Evolutionary conservation across 371 early-diverging fungal genomes (phyloP), one percentile per base, ranked within the genome.

Genomic region (Mortierella sp.): DNA sequence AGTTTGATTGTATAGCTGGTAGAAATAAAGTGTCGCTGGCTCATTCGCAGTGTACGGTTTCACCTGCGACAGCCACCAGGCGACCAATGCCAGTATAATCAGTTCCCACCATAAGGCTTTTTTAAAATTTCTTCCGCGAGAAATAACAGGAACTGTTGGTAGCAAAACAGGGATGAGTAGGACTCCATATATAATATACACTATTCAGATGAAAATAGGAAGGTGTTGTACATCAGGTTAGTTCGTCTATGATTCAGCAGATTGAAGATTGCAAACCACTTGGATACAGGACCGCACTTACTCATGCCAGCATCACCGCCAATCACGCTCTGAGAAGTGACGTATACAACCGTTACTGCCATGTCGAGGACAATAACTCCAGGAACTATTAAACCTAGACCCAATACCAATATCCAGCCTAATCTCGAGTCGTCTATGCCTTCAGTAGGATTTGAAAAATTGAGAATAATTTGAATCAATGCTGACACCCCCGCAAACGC

Each of bases 111-210:
- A 5, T 33, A 75, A 36, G 2, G 69, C 72, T 9, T 10, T 47
- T 55, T 72, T 81, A 47, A 81, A 81, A 57, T 81, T 71, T 38
- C 82, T 36, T 57, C 63, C 82, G 1, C 76, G 69, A 32, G 82
- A 69, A 15, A 81, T 69, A 28, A 57, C 67, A 5, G 82, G 82
- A 6, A 81, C 22, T 0, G 69, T 45, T 10, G 64, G 69, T 28
- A 81, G 58, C 6, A 69, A 10, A 24, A 81, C 40, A 3, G 82
- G 82, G 21, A 81, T 76, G 63, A 72, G n/a, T 10, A 72, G 15
- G 1, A 69, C 0, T 0, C 82, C 82, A 65, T 81, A 81, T 8
- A 76, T 16, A 7, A 69, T 58, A 21, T 81, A 81, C 64, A 81
- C 82, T 81, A 48, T 10, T 32, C 16, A 43, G 24, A 8, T n/a